These are phyloP conservation scores for Polyporus arcularius DNA, from an alignment of 768 basidiomycete genomes.

Conservation along the genomic window DNA sequence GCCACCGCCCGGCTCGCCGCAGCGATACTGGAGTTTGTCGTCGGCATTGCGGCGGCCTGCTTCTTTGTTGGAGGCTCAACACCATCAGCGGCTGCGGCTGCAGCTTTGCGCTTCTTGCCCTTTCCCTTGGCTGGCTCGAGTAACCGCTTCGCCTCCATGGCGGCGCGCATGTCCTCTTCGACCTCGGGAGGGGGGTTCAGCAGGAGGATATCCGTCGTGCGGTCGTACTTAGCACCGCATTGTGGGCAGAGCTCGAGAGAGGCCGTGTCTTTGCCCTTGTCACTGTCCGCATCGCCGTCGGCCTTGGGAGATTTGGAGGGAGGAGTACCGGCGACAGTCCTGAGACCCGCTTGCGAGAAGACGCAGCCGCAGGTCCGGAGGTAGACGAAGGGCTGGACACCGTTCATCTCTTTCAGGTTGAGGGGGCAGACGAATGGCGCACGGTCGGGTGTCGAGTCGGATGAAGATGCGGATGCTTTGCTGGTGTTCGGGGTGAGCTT, in stretches of 20 bases:
- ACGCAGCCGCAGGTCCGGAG: constrained; percentile 86
- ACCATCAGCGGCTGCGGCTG: constrained; percentile 30
- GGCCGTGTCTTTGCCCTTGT: constrained; percentile 30
- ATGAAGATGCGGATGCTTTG: constrained; percentile 32
- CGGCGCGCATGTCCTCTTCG: constrained; percentile 54
- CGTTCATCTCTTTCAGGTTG: constrained; percentile 94
- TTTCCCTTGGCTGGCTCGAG: constrained; percentile 54
- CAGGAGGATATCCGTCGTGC: constrained; percentile 50
- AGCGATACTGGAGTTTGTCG: constrained; percentile 53
- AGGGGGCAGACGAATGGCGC: constrained; percentile 89
- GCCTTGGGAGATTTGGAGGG: constrained; percentile 24
- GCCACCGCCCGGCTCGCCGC: constrained; percentile 67
- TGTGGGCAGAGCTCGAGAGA: constrained; percentile 70
- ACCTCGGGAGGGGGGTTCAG: constrained; percentile 77
- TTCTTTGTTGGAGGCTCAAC: constrained; percentile 39
- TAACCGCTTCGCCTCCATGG: constrained; percentile 60
- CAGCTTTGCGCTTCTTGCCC: constrained; percentile 52
- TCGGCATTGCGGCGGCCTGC: constrained; percentile 46
- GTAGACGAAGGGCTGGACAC: constrained; percentile 85
- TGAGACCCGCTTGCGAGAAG: constrained; percentile 83
- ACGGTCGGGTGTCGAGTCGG: constrained; percentile 45
- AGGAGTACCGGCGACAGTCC: constrained; percentile 52
- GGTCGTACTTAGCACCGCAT: constrained; percentile 71
- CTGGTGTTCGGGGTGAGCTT: constrained; percentile 74
- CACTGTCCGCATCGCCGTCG: constrained; percentile 27